Percentiles rank a stretch among this genome's conserved stretches.
phyloP scores from a whole-genome alignment of 208 protist genomes.

The Chromosphaera perkinsii region DNA sequence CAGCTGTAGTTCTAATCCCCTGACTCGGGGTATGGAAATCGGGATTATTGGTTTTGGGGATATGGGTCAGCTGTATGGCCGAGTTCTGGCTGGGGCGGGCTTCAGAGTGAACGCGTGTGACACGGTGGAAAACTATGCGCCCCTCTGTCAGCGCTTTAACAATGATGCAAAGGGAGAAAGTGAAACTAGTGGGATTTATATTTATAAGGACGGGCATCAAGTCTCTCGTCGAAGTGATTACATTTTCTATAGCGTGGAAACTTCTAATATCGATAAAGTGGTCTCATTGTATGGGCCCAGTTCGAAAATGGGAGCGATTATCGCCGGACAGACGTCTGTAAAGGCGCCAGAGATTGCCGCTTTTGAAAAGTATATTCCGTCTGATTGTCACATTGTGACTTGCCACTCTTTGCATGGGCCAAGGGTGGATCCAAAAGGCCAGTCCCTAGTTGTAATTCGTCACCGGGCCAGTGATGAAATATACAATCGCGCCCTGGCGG shows the following conservation, averaged over 20 bases:
- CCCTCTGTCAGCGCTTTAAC: not conserved
- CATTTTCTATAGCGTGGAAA: constrained; percentile 26
- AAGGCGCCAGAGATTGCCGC: constrained; percentile 41
- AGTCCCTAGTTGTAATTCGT: constrained; percentile 38
- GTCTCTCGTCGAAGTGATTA: constrained; percentile 21
- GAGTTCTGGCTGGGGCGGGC: constrained; percentile 12
- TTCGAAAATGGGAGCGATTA: constrained; percentile 27
- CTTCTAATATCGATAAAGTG: constrained; percentile 25
- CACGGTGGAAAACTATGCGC: constrained; percentile 8
- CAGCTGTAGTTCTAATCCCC: too few relatives aligned
- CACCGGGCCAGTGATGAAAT: constrained; percentile 14
- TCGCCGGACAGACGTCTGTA: constrained; percentile 36
- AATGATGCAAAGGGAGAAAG: not conserved
- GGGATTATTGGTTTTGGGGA: constrained; percentile 44
- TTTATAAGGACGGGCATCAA: constrained; percentile 18
- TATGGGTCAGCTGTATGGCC: constrained; percentile 40
- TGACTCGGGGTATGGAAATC: too few relatives aligned
- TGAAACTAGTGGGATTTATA: not conserved
- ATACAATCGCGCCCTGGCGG: not conserved
- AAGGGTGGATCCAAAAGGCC: constrained; percentile 12
- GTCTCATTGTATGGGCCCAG: constrained; percentile 32
- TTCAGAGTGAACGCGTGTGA: constrained; percentile 34
- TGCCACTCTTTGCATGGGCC: constrained; percentile 46
- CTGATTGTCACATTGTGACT: constrained; percentile 30
- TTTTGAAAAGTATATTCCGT: constrained; percentile 35